Conservation (phyloP, 2,329 filamentous ascomycete genomes). For the Keithomyces neogunnii region DNA sequence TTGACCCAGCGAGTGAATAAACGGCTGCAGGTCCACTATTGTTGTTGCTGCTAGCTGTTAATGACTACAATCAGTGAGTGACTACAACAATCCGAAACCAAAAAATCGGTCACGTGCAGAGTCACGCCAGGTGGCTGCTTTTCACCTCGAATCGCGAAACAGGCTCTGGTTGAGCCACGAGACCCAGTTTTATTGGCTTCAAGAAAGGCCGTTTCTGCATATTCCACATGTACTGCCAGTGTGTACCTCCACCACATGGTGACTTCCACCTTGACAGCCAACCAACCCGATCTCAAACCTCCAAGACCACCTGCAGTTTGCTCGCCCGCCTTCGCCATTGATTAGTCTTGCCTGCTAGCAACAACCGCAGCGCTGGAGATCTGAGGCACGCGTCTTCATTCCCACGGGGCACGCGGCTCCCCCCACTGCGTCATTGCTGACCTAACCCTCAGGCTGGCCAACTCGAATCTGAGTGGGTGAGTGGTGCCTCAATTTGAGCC, state of each 20-base stretch:
- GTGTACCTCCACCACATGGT: conserved; percentile 23
- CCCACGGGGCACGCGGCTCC: conserved; percentile 2
- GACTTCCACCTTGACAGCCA: conserved; percentile 19
- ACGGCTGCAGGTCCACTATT: no score
- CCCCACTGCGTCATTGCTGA: conserved; percentile 30
- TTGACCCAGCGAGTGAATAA: no score
- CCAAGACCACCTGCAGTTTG: neutral
- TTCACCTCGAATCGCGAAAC: neutral
- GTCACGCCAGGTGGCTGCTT: neutral
- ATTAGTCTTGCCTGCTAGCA: neutral
- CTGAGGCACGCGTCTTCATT: neutral
- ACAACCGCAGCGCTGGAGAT: neutral
- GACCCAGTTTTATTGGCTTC: conserved; percentile 13
- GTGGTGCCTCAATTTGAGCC: conserved; percentile 28
- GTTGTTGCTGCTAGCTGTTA: neutral
- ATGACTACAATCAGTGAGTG: no score
- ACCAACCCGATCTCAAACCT: conserved; percentile 3
- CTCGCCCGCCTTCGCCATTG: neutral
- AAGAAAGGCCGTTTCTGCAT: conserved; percentile 16
- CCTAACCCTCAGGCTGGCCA: conserved; percentile 22
- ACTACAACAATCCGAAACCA: neutral
- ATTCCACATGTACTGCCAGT: conserved; percentile 22
- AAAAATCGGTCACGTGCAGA: neutral
- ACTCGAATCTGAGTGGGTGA: conserved; percentile 12
- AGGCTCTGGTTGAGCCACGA: conserved; percentile 2